A percentile compares a stretch with the other conserved stretches of the same genome.
Conservation (phyloP, 2,329 filamentous ascomycete genomes). For the Talaromyces sp. region DNA sequence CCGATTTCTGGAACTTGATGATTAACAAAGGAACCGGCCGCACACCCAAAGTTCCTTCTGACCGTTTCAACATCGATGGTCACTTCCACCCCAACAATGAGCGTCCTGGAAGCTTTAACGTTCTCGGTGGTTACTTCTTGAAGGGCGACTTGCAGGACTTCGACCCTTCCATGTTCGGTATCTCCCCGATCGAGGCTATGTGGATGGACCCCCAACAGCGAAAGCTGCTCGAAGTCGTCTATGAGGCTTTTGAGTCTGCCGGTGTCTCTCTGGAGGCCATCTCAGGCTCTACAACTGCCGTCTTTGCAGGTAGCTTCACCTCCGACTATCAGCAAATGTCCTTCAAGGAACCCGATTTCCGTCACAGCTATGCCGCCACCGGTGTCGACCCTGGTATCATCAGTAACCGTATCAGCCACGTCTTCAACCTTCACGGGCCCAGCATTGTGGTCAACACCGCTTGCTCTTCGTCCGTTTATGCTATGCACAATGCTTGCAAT, state of each 20-base stretch:
- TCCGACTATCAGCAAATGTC: slow-evolving; percentile 23
- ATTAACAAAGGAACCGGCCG: slow-evolving; percentile 6
- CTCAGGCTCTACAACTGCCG: slow-evolving; percentile 21
- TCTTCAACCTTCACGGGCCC: slow-evolving; percentile 18
- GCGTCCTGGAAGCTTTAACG: slow-evolving; percentile 15
- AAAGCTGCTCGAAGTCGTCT: slow-evolving; percentile 26
- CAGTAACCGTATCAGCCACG: slow-evolving; percentile 27
- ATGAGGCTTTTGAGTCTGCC: slow-evolving; percentile 26
- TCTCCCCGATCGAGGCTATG: slow-evolving; percentile 22
- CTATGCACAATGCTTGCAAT: slow-evolving; percentile 38
- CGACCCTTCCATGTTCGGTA: slow-evolving; percentile 27
- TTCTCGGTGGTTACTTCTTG: slow-evolving; percentile 12
- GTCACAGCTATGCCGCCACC: slow-evolving; percentile 23
- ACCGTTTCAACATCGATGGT: slow-evolving; percentile 12
- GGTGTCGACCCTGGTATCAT: slow-evolving; percentile 28
- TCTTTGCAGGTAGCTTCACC: slow-evolving; percentile 22
- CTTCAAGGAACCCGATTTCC: slow-evolving; percentile 9
- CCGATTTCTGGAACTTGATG: slow-evolving; percentile 1
- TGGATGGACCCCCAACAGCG: slow-evolving; percentile 29
- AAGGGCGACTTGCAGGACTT: slow-evolving; percentile 20
- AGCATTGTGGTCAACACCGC: slow-evolving; percentile 5
- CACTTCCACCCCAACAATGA: slow-evolving; percentile 10
- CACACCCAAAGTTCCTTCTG: slow-evolving; percentile 18
- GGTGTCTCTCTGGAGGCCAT: slow-evolving; percentile 22
- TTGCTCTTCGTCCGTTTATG: slow-evolving; percentile 39